A percentile compares a stretch with the other conserved stretches of the same genome.
phyloP scores from a whole-genome alignment of 495 filamentous ascomycete species.

The Tuber aestivum region DNA sequence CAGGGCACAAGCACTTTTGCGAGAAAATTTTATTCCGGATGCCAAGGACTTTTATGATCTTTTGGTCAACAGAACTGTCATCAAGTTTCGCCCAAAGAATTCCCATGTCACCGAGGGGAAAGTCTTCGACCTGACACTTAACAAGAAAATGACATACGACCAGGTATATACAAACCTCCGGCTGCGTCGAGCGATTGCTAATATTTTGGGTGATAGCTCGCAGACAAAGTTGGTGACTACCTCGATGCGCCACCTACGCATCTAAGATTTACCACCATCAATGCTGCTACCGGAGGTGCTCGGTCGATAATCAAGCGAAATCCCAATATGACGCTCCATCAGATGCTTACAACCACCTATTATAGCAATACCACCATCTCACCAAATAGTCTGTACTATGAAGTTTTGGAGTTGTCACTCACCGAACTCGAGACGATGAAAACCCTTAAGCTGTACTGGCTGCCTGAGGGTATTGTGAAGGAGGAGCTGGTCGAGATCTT shows the following conservation, averaged over 20 bases:
- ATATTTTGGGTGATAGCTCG: slow-evolving; percentile 46
- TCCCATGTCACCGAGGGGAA: slow-evolving; percentile 51
- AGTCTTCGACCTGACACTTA: slow-evolving; percentile 65
- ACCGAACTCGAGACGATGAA: slow-evolving; percentile 91
- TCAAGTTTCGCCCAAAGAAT: slow-evolving; percentile 60
- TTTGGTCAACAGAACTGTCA: slow-evolving; percentile 70
- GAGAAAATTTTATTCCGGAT: slow-evolving; percentile 52
- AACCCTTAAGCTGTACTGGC: slow-evolving; percentile 67
- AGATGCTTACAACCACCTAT: slow-evolving; percentile 60
- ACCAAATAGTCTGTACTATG: slow-evolving; percentile 74
- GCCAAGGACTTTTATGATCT: slow-evolving; percentile 87
- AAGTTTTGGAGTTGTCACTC: slow-evolving; percentile 86
- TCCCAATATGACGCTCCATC: slow-evolving; percentile 58
- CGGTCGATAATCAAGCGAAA: slow-evolving; percentile 69
- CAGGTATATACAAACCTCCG: slow-evolving; percentile 44
- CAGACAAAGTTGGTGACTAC: slow-evolving; percentile 76
- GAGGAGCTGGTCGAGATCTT: slow-evolving; percentile 77
- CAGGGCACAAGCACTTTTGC: slow-evolving; percentile 20
- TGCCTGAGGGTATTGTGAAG: slow-evolving; percentile 85
- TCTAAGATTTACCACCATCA: slow-evolving; percentile 80
- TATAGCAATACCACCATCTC: slow-evolving; percentile 48
- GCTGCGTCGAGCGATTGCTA: background rate
- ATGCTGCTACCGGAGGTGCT: slow-evolving; percentile 63
- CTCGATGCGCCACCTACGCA: slow-evolving; percentile 76
- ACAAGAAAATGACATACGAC: slow-evolving; percentile 84